phyloP scores from a whole-genome alignment of 139 green algal species.

The Diplosphaera chodatii region DNA sequence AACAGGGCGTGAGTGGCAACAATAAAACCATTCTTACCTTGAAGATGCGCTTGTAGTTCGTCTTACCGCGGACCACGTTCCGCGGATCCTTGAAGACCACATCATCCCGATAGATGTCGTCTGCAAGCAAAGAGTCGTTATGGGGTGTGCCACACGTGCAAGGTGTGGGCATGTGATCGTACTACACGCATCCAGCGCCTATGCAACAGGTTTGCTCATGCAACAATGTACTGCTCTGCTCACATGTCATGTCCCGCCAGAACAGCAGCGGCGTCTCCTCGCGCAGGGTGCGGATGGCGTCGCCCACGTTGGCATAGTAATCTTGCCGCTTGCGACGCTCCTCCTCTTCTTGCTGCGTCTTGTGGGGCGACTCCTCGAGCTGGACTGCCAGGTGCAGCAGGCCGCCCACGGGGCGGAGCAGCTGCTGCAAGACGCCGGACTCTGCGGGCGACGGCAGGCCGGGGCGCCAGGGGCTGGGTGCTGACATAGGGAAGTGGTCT shows the following conservation, averaged over 20 bases:
- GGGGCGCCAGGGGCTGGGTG: too few species aligned
- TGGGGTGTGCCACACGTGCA: too few species aligned
- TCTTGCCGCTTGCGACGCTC: slow-evolving; percentile 40
- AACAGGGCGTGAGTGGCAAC: too few species aligned
- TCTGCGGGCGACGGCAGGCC: not conserved
- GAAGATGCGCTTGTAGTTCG: slow-evolving; percentile 89
- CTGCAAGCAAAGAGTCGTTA: slow-evolving; percentile 43
- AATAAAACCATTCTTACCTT: too few species aligned
- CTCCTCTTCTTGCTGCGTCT: not conserved
- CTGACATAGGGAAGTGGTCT: not conserved
- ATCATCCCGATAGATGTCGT: slow-evolving; percentile 85
- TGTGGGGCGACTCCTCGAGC: not conserved
- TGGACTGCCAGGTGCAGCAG: not conserved
- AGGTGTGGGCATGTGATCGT: too few species aligned
- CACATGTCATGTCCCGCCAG: slow-evolving; percentile 80
- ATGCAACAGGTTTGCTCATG: too few species aligned
- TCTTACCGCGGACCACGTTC: slow-evolving; percentile 75
- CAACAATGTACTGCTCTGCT: too few species aligned
- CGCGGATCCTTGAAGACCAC: slow-evolving; percentile 82
- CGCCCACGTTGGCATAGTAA: slow-evolving; percentile 92
- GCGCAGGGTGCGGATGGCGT: slow-evolving; percentile 82
- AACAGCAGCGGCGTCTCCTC: slow-evolving; percentile 86
- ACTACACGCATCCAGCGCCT: too few species aligned
- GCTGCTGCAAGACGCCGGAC: not conserved
- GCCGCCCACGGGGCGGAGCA: not conserved